Base-by-base conservation (phyloP, 306 rosid species). In the Citrullus colocynthis region DNA sequence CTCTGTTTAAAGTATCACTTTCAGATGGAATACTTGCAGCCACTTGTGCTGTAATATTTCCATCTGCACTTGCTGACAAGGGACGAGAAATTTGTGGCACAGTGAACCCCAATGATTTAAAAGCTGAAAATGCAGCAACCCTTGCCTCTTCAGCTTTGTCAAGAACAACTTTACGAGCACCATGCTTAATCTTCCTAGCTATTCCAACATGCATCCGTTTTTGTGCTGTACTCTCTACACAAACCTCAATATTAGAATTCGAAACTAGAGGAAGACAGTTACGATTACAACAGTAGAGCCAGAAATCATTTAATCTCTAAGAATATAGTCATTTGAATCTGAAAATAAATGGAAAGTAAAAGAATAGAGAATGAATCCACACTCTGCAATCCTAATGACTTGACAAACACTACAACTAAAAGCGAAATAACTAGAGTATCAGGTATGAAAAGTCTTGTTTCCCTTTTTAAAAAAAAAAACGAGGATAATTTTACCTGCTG, bases 61-160 rank as follows among this genome's bases (percentile, higher is more conserved):
- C 81, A 58, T 72, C 81, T 59, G 81, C 75, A 80, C 82, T 79
- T 58, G 82, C 66, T 74, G 88, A 84, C 58, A 86, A 51, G 57
- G 88, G 85, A 49, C 61, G 85, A 83, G 90, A 82, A 84, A 90
- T 83, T 79, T 83, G 96, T n/a, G 93, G 98, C 77, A 92, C 92
- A 84, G 75, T 67, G 7, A 84, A 85, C 81, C 98, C 98, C 18
- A 95, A 97, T 79, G 98, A 89, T 87, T 89, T 95, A 66, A 90
- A 90, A 62, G 96, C 96, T 21, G 91, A 82, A 79, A 92, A 92
- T 82, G 97, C 97, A 82, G 92, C 96, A 82, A 78, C 62, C 89
- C 97, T 92, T 41, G 97, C 98, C 87, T 95, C 98, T 84, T 95
- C 98, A 74, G 98, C 98, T 85, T 92, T 90, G 81, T 90, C 98